Evolutionary conservation across 2,329 filamentous ascomycete genomes (phyloP), one percentile per base, ranked within the genome.

Genomic region (Tothia fuscella): DNA sequence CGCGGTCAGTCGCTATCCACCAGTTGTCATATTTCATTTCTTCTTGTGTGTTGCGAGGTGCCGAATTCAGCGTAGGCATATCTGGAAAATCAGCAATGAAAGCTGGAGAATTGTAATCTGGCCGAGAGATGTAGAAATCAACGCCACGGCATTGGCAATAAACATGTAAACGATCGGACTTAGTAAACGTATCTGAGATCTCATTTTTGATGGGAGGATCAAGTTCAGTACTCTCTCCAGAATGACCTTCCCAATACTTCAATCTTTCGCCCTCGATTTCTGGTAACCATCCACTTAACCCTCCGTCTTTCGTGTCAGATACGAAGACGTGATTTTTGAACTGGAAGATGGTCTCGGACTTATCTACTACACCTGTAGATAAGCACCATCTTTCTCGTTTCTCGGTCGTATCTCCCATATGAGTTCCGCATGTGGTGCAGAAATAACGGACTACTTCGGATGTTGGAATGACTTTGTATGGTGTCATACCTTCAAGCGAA

Each of bases 91-190:
- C 58, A 3, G 73, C 71, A 20, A 56, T 57, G 2, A 66, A 65
- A 3, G 61, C 40, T 4, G 52, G 53, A 36, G 72, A 76, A 5
- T 55, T 54, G 1, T 50, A 53, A 44, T 70, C 62, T 0, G 78
- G 78, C 2, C 67, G 68, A 3, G 69, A 70, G 50, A 83, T 67
- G 50, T 61, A 64, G 53, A 82, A 74, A 9, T 64, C 54, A 10
- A 82, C 64, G 2, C 63, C 67, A 3, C 63, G 60, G 53, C 77
- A 82, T 49, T 71, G 66, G 49, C 73, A 78, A 47, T 58, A 56
- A 4, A 64, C 71, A 36, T 22, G 20, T 22, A 3, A 13, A 3
- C 48, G 20, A 4, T 44, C n/a, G 25, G n/a, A 10, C 10, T 12
- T 7, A 10, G n/a, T 9, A 10, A 9, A 12, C 19, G 6, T 7